These are phyloP conservation scores for Pugionium cornutum DNA, from an alignment of 345 rosid genomes.

Conservation along the genomic window DNA sequence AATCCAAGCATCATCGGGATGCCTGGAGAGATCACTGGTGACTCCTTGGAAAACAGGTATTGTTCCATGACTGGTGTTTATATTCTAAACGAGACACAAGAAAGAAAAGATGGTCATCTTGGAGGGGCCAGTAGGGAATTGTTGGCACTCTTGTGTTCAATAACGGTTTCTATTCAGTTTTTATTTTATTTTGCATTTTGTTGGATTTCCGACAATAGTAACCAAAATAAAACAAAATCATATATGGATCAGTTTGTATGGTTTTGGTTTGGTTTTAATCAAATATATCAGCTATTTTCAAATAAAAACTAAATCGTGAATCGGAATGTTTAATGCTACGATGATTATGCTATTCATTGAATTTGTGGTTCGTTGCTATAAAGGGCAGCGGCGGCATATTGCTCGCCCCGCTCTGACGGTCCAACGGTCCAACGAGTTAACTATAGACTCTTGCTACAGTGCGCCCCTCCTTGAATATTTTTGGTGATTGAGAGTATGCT, in stretches of 20 bases:
- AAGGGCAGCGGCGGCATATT: too few relatives aligned
- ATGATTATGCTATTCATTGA: too few relatives aligned
- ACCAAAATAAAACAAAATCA: background rate
- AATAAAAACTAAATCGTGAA: background rate
- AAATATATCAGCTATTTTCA: background rate
- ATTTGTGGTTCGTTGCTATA: too few relatives aligned
- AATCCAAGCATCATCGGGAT: conserved; percentile 9
- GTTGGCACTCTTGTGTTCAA: conserved; percentile 14
- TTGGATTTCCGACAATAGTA: background rate
- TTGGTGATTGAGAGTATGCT: too few relatives aligned
- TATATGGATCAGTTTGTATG: conserved; percentile 5
- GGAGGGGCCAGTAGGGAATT: background rate
- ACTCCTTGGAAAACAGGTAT: conserved; percentile 16
- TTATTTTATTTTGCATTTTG: background rate
- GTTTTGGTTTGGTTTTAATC: background rate
- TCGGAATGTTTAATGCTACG: too few relatives aligned
- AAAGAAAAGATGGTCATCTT: conserved; percentile 10
- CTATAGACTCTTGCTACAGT: too few relatives aligned
- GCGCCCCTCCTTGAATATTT: too few relatives aligned
- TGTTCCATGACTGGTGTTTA: conserved; percentile 8
- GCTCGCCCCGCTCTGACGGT: too few relatives aligned
- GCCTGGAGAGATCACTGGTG: background rate
- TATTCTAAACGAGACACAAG: background rate
- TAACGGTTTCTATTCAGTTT: background rate
- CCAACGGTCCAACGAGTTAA: too few relatives aligned